Conservation (phyloP, 768 basidiomycete species). For the Suillus plorans region DNA sequence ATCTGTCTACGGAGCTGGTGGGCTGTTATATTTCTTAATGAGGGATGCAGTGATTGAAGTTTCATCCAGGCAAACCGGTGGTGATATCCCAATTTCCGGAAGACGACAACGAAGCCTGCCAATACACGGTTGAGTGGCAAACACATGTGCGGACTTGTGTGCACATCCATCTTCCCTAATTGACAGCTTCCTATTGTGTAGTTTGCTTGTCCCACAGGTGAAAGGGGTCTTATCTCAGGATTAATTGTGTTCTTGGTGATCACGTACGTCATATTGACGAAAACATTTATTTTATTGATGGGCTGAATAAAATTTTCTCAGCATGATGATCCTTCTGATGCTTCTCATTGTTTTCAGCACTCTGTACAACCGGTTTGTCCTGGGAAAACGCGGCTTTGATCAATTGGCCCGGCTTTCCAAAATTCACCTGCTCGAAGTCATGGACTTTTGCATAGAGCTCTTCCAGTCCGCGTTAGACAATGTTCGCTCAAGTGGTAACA, state of each 20-base stretch:
- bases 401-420: constrained; percentile 65
- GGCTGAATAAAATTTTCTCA: constrained; percentile 27
- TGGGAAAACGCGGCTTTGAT: constrained; percentile 68
- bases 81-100: constrained; percentile 66
- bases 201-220: constrained; percentile 73
- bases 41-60: background rate
- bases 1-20: constrained; percentile 55
- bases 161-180: background rate
- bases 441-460: constrained; percentile 21
- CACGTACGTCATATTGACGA: constrained; percentile 45
- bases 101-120: constrained; percentile 65
- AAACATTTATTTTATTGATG: background rate
- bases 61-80: constrained; percentile 40
- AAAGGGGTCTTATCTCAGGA: constrained; percentile 50
- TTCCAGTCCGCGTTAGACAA: constrained; percentile 15
- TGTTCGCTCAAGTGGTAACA: constrained; percentile 13
- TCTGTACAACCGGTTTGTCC: constrained; percentile 76
- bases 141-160: constrained; percentile 57
- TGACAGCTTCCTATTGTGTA: constrained; percentile 23
- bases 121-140: constrained; percentile 82
- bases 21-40: background rate
- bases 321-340: constrained; percentile 55
- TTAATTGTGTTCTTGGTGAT: constrained; percentile 55
- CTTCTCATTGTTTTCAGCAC: constrained; percentile 68
- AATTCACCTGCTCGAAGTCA: constrained; percentile 22